Evolutionary conservation across 2,329 filamentous ascomycete genomes (phyloP), one percentile per base, ranked within the genome.

Genomic region (Ophiocordyceps polyrhachis-furcata): DNA sequence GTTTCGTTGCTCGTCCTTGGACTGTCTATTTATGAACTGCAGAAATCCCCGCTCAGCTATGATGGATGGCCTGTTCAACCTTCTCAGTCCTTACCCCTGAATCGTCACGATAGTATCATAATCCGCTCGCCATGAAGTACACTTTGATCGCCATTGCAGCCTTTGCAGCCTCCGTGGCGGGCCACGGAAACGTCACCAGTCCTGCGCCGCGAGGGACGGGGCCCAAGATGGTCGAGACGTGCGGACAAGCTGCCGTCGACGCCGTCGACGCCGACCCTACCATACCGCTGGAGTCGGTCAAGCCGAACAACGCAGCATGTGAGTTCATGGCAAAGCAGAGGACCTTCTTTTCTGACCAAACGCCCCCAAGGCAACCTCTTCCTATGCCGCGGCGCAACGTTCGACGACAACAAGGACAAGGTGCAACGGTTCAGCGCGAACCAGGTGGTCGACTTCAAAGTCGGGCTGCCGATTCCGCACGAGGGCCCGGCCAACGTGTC

Each of bases 401-500:
- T 69, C 48, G 63, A 56, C 20, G 66, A 71, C 55, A 70, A 69
- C 56, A 50, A 49, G 21, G 57, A 56, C 45, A 60, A 57, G 19
- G 61, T 70, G 6, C 66, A 70, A 53, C 58, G 53, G 37, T 70
- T 62, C 53, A 52, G 54, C 0, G 53, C 63, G 0, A 67, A 67
- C n/a, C 57, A 71, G 52, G 57, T 57, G 20, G 56, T 71, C 46
- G 55, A 58, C 49, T 63, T 71, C 50, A 57, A 55, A 9, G 59
- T 65, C 35, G 51, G 49, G 23, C 54, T 70, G 13, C 59, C 63
- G 11, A 68, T 70, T 44, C 62, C 67, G 7, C 66, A 68, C 55
- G 64, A 63, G 17, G 66, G 66, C 0, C 61, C 62, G 14, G 61
- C 60, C 55, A 79, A 79, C 56, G 71, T 79, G 37, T 74, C 69